phyloP scores from a whole-genome alignment of 352 stramenopile species.

The Pythium vanterpoolii region DNA sequence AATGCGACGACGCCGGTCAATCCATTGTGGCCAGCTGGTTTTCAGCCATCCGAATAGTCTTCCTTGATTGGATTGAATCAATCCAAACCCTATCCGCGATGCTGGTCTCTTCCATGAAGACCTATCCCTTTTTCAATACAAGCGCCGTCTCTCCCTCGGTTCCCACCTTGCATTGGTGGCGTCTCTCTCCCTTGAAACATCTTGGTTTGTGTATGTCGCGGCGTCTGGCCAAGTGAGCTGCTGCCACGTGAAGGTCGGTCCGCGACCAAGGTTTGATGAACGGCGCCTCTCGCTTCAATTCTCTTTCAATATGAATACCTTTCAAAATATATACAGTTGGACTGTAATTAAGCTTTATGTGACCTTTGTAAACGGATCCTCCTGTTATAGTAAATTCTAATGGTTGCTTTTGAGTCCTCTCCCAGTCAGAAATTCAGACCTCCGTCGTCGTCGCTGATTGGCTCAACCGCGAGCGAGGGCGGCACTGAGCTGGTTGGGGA shows the following conservation, averaged over 20 bases:
- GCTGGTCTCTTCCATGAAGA: constrained; percentile 18
- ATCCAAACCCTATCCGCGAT: constrained; percentile 4
- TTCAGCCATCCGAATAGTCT: constrained; percentile 18
- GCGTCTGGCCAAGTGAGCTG: constrained; percentile 15
- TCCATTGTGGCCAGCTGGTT: constrained; percentile 18
- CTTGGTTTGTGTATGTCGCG: constrained; percentile 15
- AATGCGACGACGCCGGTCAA: constrained; percentile 16
- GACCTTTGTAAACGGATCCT: constrained; percentile 1
- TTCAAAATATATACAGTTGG: background rate
- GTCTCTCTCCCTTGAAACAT: constrained; percentile 12
- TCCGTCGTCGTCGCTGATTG: constrained; percentile 20
- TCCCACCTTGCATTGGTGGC: background rate
- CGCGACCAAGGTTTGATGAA: constrained; percentile 15
- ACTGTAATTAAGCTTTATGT: background rate
- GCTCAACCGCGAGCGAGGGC: constrained; percentile 24
- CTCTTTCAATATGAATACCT: background rate
- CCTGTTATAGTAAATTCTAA: background rate
- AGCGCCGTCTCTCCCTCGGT: constrained; percentile 23
- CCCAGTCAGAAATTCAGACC: constrained; percentile 17
- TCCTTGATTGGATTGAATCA: constrained; percentile 6
- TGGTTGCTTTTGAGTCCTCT: background rate
- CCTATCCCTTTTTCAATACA: constrained; percentile 17
- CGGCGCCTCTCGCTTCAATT: constrained; percentile 22
- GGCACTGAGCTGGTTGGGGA: constrained; percentile 6
- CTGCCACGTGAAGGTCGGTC: constrained; percentile 27